Conservation (phyloP, 164 flowering plant species). For the Dillenia suffruticosa region DNA sequence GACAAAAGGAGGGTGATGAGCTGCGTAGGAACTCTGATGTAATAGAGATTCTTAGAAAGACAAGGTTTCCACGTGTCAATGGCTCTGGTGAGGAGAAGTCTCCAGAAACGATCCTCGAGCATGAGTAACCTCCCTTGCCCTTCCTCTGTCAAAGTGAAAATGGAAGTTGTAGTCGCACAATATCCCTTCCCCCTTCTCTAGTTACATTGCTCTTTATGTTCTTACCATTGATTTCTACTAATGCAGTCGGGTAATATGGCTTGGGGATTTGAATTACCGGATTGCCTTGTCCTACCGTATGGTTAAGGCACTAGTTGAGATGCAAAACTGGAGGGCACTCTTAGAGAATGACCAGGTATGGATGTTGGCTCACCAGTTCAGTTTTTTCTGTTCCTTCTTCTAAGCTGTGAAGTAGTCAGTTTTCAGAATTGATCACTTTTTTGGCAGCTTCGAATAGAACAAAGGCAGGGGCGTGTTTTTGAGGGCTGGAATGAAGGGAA, state of each 20-base stretch:
- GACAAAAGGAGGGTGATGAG: constrained; percentile 46
- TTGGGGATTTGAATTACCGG: constrained; percentile 41
- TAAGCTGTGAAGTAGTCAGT: constrained; percentile 5
- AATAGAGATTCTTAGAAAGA: constrained; percentile 40
- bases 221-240: neutral
- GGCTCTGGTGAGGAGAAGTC: constrained; percentile 25
- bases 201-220: neutral
- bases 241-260: constrained; percentile 28
- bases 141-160: no score
- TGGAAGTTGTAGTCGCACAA: no score
- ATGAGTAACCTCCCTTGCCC: constrained; percentile 25
- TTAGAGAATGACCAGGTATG: constrained; percentile 82
- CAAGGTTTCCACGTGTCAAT: constrained; percentile 36
- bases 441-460: constrained; percentile 73
- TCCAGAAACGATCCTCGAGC: constrained; percentile 40
- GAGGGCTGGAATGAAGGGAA: constrained; percentile 83
- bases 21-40: constrained; percentile 42
- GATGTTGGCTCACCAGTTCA: no score
- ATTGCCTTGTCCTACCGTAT: constrained; percentile 74
- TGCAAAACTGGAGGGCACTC: constrained; percentile 88
- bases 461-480: constrained; percentile 68
- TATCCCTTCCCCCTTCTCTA: no score
- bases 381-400: neutral
- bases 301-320: constrained; percentile 86
- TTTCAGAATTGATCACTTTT: constrained; percentile 9